Evolutionary conservation across 2,329 filamentous ascomycete species (phyloP).

Genomic region (Alternaria dauci): DNA sequence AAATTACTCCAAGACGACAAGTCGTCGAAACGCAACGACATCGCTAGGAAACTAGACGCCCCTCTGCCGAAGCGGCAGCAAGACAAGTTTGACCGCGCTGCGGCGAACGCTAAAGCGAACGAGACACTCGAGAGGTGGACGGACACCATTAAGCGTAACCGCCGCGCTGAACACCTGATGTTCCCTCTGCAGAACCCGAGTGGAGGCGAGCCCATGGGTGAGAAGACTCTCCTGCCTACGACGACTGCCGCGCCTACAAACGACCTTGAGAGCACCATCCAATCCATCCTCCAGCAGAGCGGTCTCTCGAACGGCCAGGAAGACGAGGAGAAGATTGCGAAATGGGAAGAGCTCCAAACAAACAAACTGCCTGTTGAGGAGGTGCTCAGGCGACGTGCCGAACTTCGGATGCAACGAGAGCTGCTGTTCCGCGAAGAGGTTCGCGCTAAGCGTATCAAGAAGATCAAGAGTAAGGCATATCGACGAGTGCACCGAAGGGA

Average conservation of each 20-base stretch:
- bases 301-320: slow-evolving; percentile 73
- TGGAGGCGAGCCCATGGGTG: slow-evolving; percentile 65
- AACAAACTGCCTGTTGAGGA: slow-evolving; percentile 77
- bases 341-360: slow-evolving; percentile 73
- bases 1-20: slow-evolving; percentile 76
- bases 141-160: slow-evolving; percentile 93
- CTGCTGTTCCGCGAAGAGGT: slow-evolving; percentile 88
- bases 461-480: slow-evolving; percentile 98
- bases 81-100: slow-evolving; percentile 80
- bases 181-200: slow-evolving; percentile 84
- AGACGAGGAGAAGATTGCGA: slow-evolving; percentile 70
- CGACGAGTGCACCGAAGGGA: slow-evolving; percentile 89
- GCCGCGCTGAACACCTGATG: slow-evolving; percentile 85
- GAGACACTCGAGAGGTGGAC: slow-evolving; percentile 90
- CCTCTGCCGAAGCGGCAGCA: slow-evolving; percentile 87
- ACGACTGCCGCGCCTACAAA: slow-evolving; percentile 70
- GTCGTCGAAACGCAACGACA: slow-evolving; percentile 63
- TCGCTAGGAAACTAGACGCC: slow-evolving; percentile 76
- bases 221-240: slow-evolving; percentile 70
- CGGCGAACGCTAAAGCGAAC: slow-evolving; percentile 89
- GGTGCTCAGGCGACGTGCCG: slow-evolving; percentile 73
- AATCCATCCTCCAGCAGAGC: slow-evolving; percentile 88
- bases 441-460: slow-evolving; percentile 91
- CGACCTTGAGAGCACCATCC: slow-evolving; percentile 84
- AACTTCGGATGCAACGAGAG: slow-evolving; percentile 82